Base-by-base conservation (phyloP, 495 filamentous ascomycete species). In the Copromyces sp. region DNA sequence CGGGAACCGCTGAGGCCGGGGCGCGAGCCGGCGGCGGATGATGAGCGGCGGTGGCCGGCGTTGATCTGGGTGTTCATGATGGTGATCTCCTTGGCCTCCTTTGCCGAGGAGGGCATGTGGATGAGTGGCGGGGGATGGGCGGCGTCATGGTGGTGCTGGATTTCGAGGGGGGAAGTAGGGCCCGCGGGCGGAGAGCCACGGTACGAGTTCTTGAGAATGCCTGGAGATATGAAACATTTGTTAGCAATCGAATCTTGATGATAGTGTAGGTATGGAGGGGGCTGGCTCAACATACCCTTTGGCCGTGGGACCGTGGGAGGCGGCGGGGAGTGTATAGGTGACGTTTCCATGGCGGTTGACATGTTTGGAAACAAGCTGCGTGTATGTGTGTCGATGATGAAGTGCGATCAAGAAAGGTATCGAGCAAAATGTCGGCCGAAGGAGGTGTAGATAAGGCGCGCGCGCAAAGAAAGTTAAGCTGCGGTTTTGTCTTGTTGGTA, bases 31-130 rank as follows among this genome's bases (percentile, higher is more conserved):
- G 87, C 85, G 47, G 86, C 84, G 8, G 93, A 94, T 0, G 93
- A 96, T 20, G 91, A 93, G 68, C 92, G 92, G 61, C 95, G 93
- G 72, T 90, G 93, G 41, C 95, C 95, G 45, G 95, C 94, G 82
- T 99, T 99, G 76, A 92, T 88, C 73, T 97, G 88, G 12, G 95
- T 99, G 83, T 99, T 99, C 80, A 93, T 90, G 59, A 97, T 88
- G 14, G 93, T 94, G 71, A 98, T 84, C 72, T 99, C 95, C 79
- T 96, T 94, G 72, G 93, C 90, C 4, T 90, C 88, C 53, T 89
- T 73, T 61, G 86, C 81, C 78, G 76, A 72, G 73, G 81, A 80
- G 38, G 80, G 81, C 68, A 73, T 68, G 53, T 79, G 80, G 47
- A 76, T 74, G 37, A 79, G 82, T 77, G 78, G 9, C 47, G 74